A percentile compares a stretch with the other conserved stretches of the same genome.
Conservation (phyloP, 1,284 basidiomycete genomes). For the Ceratobasidium sp. region DNA sequence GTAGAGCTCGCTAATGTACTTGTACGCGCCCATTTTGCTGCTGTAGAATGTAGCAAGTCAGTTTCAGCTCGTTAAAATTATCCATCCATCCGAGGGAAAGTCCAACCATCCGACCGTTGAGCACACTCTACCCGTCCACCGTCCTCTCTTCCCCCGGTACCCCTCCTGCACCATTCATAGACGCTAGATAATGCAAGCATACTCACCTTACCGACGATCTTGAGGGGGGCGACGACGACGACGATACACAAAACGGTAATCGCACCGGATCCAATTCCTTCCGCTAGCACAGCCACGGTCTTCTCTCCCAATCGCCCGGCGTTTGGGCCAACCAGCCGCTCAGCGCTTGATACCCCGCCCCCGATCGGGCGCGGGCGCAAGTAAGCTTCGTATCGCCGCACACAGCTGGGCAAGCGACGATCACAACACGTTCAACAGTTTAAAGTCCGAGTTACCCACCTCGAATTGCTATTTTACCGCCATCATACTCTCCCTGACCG, state of each 20-base stretch:
- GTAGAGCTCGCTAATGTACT: slow-evolving; percentile 96
- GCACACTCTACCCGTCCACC: neutral
- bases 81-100: slow-evolving; percentile 2
- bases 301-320: neutral
- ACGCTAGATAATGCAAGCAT: neutral
- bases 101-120: slow-evolving; percentile 6
- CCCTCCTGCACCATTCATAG: neutral
- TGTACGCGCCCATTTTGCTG: slow-evolving; percentile 71
- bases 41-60: slow-evolving; percentile 4
- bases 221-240: slow-evolving; percentile 28
- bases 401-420: neutral
- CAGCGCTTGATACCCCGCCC: neutral
- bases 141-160: neutral
- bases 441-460: neutral
- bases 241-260: slow-evolving; percentile 32
- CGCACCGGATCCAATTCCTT: slow-evolving; percentile 19
- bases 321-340: no score
- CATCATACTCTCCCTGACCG: neutral
- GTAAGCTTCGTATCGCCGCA: neutral
- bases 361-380: slow-evolving; percentile 3
- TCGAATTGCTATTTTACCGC: neutral
- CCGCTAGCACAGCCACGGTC: slow-evolving; percentile 8
- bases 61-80: slow-evolving; percentile 1
- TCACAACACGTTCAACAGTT: neutral
- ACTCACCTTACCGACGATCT: slow-evolving; percentile 33